Evolutionary conservation across 345 rosid species (phyloP), one percentile per base, ranked within the genome.

Genomic region (Boechera divaricarpa): DNA sequence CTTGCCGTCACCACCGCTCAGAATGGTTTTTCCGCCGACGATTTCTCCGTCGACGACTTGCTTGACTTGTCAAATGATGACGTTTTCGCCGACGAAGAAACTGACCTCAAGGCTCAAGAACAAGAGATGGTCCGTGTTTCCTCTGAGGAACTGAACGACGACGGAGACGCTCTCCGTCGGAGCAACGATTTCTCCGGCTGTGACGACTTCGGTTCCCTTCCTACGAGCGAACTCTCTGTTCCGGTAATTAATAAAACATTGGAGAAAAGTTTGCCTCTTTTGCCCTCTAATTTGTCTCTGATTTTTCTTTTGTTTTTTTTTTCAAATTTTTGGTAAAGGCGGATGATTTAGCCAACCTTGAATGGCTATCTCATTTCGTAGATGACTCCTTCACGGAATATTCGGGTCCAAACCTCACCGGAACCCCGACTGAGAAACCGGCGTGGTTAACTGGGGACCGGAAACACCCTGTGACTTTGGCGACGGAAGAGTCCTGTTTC

Each of bases 341-440:
- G 54, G 98, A 90, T 77, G 98, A 92, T 67, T 79, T 88, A 67
- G 90, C 79, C 38, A 79, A 84, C 77, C 92, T 94, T 8, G 98
- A 92, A 63, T 95, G 98, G 99, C 69, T 95, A 52, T 95, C 99
- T 29, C 91, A 86, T 81, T 92, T 95, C 58, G 99, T 95, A 3
- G 99, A 95, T 53, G 98, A 95, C 47, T 95, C 96, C 41, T 87
- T 85, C 86, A 83, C 88, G 65, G 93, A 87, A 64, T 8, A 79
- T 62, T 73, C 78, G 10, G 71, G 75, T 80, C 86, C 89, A 0
- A 84, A 77, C 53, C 88, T 86, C 12, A 81, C 83, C 76, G 87
- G 72, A 58, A 21, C 72, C 6, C 51, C 68, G 7, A 63, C 70
- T 64, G 80, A 47, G 68, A 81, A 78, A 70, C 79, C 86, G 0